Conservation (phyloP, 2,329 filamentous ascomycete species). For the Penicillium sp. region DNA sequence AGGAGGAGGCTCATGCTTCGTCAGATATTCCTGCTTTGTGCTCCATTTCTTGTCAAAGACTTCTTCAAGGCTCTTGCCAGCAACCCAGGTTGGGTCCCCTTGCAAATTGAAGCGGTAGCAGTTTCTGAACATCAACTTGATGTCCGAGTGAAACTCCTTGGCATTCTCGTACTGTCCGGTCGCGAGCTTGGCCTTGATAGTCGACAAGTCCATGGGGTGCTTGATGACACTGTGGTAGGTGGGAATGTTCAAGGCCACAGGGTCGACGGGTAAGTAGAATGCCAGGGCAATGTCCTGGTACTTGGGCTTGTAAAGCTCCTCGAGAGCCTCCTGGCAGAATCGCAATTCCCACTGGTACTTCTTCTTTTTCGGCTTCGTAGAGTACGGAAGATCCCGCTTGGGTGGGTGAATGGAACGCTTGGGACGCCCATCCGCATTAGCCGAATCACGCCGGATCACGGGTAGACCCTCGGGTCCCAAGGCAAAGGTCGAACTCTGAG, state of each 20-base stretch:
- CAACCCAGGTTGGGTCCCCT: slow-evolving; percentile 64
- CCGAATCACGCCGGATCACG: slow-evolving; percentile 78
- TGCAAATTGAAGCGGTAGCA: slow-evolving; percentile 88
- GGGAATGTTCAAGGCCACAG: slow-evolving; percentile 87
- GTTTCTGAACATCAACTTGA: slow-evolving; percentile 78
- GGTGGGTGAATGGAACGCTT: slow-evolving; percentile 93
- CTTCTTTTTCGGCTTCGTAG: slow-evolving; percentile 81
- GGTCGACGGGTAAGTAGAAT: slow-evolving; percentile 82
- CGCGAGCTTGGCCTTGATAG: slow-evolving; percentile 71
- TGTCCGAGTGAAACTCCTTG: slow-evolving; percentile 79
- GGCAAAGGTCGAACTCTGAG: slow-evolving; percentile 59
- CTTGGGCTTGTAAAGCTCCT: slow-evolving; percentile 69
- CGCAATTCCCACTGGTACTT: slow-evolving; percentile 82
- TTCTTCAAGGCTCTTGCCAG: slow-evolving; percentile 67
- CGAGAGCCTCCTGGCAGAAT: slow-evolving; percentile 77
- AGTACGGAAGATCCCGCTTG: slow-evolving; percentile 87
- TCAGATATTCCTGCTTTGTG: slow-evolving; percentile 75
- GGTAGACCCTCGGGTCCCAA: slow-evolving; percentile 71
- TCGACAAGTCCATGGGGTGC: slow-evolving; percentile 89
- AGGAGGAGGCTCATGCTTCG: slow-evolving; percentile 62
- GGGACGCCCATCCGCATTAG: slow-evolving; percentile 69
- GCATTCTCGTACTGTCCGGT: slow-evolving; percentile 71
- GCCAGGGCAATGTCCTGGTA: slow-evolving; percentile 62
- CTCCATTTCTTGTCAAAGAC: slow-evolving; percentile 71
- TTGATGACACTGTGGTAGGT: slow-evolving; percentile 91